These are phyloP conservation scores for Cytospora piceicola DNA, from an alignment of 2,329 filamentous ascomycete genomes.

Conservation along the genomic window DNA sequence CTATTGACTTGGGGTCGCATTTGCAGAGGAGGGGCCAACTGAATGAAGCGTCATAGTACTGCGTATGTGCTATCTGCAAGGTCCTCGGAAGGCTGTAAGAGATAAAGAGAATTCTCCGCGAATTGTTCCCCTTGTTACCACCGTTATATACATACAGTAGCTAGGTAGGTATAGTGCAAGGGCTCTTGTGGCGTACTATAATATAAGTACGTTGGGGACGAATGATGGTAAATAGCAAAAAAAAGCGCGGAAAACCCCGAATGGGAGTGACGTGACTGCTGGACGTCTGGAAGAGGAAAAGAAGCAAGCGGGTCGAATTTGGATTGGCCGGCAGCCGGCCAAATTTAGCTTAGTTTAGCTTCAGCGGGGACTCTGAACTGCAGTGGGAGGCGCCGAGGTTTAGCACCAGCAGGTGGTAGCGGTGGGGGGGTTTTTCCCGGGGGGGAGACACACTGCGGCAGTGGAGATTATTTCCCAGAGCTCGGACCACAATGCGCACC, in stretches of 20 bases:
- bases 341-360: constrained; percentile 21
- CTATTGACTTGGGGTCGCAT: background rate
- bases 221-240: background rate
- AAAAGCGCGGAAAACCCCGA: background rate
- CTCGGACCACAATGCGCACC: background rate
- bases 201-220: background rate
- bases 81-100: background rate
- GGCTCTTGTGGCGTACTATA: no score
- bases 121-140: no score
- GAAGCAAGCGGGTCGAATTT: constrained; percentile 3
- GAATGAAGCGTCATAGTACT: background rate
- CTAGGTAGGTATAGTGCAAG: no score
- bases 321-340: constrained; percentile 10
- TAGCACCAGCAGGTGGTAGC: no score
- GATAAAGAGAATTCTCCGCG: no score
- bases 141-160: no score
- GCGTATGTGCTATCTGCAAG: background rate
- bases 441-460: background rate
- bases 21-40: background rate
- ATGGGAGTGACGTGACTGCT: background rate
- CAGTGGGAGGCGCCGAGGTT: background rate
- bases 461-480: background rate
- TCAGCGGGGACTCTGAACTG: background rate
- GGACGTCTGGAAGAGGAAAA: constrained; percentile 1
- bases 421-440: no score